A percentile compares a stretch with the other conserved stretches of the same genome.
Evolutionary conservation across 805 yeast genomes (phyloP).

Genomic region (Yamadazyma tumulicola): DNA sequence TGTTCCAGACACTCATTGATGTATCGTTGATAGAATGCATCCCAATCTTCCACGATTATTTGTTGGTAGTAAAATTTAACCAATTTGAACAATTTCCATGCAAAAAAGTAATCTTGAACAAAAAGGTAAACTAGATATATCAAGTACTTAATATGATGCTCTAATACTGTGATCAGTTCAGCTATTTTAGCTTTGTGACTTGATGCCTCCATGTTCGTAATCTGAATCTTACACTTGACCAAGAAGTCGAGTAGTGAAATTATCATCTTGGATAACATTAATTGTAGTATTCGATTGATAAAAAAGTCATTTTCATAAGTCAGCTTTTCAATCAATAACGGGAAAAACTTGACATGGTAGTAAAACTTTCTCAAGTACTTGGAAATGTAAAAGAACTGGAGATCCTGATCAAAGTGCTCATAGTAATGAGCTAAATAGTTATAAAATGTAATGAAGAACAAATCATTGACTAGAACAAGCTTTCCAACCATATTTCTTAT

Average conservation of each 20-base stretch:
- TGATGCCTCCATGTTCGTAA: too few species aligned
- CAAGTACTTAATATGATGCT: background rate
- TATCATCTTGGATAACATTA: background rate
- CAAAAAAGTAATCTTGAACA: background rate
- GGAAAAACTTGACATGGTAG: background rate
- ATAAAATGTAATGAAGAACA: slow-evolving; percentile 35
- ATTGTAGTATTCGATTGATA: background rate
- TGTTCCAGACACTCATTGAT: too few species aligned
- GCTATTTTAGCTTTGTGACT: too few species aligned
- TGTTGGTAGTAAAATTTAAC: background rate
- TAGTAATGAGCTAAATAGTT: slow-evolving; percentile 38
- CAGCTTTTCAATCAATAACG: background rate
- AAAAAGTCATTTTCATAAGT: background rate
- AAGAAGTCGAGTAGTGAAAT: background rate
- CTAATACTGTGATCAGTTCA: background rate
- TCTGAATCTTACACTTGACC: slow-evolving; percentile 1
- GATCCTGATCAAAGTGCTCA: slow-evolving; percentile 22
- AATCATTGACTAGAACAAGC: slow-evolving; percentile 6
- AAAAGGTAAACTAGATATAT: background rate
- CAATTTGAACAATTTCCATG: slow-evolving; percentile 3
- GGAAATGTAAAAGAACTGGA: slow-evolving; percentile 33
- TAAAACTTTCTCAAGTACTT: slow-evolving; percentile 13
- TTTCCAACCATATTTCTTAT: slow-evolving; percentile 1
- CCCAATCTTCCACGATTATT: background rate
- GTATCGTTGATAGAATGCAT: too few species aligned